A percentile compares a stretch with the other conserved stretches of the same genome.
Evolutionary conservation across 1,284 basidiomycete species (phyloP).

Genomic region (Pseudozyma tsukubaensis): DNA sequence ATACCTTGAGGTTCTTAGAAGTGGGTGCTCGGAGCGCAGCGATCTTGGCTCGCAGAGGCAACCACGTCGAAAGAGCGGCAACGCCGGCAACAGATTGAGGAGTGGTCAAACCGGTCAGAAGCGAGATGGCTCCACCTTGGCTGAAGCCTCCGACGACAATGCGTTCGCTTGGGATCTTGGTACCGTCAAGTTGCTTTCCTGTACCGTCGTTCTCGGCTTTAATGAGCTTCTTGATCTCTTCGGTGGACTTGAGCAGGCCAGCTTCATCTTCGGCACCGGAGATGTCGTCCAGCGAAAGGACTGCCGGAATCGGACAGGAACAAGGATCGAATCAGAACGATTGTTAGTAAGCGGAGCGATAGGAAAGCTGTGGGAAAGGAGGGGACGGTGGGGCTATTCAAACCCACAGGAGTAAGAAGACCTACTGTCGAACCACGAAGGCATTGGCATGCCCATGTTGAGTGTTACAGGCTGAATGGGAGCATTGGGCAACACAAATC

Average conservation of each 20-base stretch:
- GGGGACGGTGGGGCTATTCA: background rate
- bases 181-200: constrained; percentile 52
- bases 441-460: constrained; percentile 68
- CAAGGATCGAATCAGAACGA: background rate
- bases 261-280: constrained; percentile 62
- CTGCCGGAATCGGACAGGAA: constrained; percentile 5
- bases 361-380: background rate
- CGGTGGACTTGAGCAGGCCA: constrained; percentile 58
- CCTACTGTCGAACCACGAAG: constrained; percentile 67
- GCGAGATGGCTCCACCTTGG: constrained; percentile 65
- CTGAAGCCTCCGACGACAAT: constrained; percentile 63
- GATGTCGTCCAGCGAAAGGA: constrained; percentile 58
- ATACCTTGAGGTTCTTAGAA: constrained; percentile 53
- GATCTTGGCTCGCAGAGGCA: constrained; percentile 64
- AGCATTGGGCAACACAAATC: constrained; percentile 67
- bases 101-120: constrained; percentile 58
- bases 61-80: constrained; percentile 63
- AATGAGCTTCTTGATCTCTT: constrained; percentile 59
- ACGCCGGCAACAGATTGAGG: constrained; percentile 57
- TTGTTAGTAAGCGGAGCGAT: background rate
- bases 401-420: constrained; percentile 54
- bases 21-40: constrained; percentile 40
- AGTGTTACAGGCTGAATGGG: constrained; percentile 66
- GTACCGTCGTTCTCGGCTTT: constrained; percentile 62
- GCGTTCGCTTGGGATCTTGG: constrained; percentile 55